Percentiles rank a stretch among this genome's conserved stretches.
These are phyloP conservation scores for Termitomyces sp. DNA, from an alignment of 768 basidiomycete species.

Conservation along the genomic window DNA sequence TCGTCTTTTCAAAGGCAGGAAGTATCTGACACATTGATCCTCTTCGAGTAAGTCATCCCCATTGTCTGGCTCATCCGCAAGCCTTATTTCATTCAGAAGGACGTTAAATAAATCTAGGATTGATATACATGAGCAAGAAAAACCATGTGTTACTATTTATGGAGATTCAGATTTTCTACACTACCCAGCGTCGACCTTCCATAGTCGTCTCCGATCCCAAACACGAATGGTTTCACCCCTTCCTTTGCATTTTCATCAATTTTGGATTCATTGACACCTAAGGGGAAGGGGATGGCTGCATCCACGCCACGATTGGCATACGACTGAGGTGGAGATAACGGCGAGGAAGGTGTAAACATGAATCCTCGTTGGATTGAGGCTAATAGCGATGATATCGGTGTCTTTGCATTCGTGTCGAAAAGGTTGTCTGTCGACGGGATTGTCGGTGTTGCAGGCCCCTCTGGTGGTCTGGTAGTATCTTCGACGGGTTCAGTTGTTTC, in stretches of 20 bases:
- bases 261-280: constrained; percentile 8
- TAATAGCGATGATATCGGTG: constrained; percentile 66
- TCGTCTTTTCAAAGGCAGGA: constrained; percentile 73
- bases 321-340: constrained; percentile 56
- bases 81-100: not conserved
- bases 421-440: constrained; percentile 1
- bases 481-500: not conserved
- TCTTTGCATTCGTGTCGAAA: constrained; percentile 30
- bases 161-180: constrained; percentile 20
- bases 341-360: constrained; percentile 60
- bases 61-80: not conserved
- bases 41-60: not conserved
- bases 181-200: constrained; percentile 18
- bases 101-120: not conserved
- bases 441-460: constrained; percentile 11
- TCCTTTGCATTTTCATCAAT: constrained; percentile 9
- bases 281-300: constrained; percentile 19
- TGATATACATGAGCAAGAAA: not conserved
- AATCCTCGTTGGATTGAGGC: constrained; percentile 68
- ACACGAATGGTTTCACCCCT: constrained; percentile 13
- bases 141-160: constrained; percentile 12
- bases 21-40: constrained; percentile 72
- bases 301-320: constrained; percentile 27
- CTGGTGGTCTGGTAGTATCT: not conserved
- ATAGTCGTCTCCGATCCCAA: constrained; percentile 16